Evolutionary conservation across 2,329 filamentous ascomycete species (phyloP).

Genomic region (Claviceps spartinae): DNA sequence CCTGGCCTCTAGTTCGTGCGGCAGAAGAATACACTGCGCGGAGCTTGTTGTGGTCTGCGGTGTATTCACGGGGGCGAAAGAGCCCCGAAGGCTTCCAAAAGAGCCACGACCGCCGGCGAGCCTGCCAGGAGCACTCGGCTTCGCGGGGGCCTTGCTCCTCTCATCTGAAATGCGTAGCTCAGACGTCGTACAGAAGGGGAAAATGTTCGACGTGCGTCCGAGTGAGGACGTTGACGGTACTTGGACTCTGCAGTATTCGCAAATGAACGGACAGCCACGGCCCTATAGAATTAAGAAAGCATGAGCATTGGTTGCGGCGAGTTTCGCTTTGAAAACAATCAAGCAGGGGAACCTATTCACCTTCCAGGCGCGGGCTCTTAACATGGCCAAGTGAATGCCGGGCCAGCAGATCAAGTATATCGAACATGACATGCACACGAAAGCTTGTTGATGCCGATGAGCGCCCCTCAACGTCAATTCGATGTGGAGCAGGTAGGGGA

Average conservation of each 20-base stretch:
- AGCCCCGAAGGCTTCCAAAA: constrained; percentile 9
- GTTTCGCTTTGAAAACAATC: not conserved
- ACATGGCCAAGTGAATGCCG: constrained; percentile 21
- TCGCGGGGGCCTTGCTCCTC: constrained; percentile 8
- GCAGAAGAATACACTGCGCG: constrained; percentile 17
- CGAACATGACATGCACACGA: not conserved
- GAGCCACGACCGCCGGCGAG: constrained; percentile 11
- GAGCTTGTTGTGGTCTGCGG: constrained; percentile 1
- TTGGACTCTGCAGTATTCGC: constrained; percentile 25
- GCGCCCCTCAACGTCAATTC: not conserved
- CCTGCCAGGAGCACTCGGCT: constrained; percentile 13
- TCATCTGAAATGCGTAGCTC: constrained; percentile 9
- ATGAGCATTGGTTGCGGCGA: not conserved
- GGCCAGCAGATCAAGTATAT: not conserved
- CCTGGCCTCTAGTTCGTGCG: constrained; percentile 24
- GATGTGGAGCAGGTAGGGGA: not conserved
- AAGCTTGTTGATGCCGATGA: not conserved
- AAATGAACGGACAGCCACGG: constrained; percentile 26
- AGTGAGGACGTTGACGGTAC: constrained; percentile 11
- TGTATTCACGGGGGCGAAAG: constrained; percentile 8
- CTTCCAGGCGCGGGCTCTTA: constrained; percentile 28
- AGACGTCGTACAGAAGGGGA: constrained; percentile 1
- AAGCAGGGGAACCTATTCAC: constrained; percentile 11
- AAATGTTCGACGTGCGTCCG: not conserved
- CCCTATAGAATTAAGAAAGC: constrained; percentile 13